These are phyloP conservation scores for Hypholoma sublateritium DNA, from an alignment of 768 basidiomycete genomes.

Conservation along the genomic window DNA sequence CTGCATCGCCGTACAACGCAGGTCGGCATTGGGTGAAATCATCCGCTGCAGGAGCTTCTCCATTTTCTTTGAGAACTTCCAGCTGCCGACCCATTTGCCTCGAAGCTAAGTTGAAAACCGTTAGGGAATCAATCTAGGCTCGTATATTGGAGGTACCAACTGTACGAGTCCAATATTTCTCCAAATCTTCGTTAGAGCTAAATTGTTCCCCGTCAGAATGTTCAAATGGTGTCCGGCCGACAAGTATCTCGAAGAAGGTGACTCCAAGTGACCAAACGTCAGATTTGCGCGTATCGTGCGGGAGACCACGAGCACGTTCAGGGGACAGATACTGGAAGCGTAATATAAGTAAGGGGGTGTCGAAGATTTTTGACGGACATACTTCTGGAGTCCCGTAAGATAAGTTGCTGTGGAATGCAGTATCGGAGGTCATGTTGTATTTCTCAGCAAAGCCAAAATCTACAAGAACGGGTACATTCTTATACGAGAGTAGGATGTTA, in stretches of 20 bases:
- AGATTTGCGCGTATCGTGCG: constrained; percentile 92
- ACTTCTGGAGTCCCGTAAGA: constrained; percentile 93
- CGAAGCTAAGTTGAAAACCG: constrained; percentile 43
- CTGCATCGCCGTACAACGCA: constrained; percentile 69
- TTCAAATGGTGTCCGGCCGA: constrained; percentile 92
- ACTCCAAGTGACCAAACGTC: constrained; percentile 86
- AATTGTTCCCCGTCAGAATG: constrained; percentile 78
- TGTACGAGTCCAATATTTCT: constrained; percentile 86
- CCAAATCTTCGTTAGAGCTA: constrained; percentile 74
- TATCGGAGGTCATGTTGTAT: constrained; percentile 62
- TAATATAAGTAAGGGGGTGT: constrained; percentile 2
- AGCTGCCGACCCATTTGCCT: constrained; percentile 86
- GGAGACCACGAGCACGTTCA: constrained; percentile 82
- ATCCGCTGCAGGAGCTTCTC: constrained; percentile 75
- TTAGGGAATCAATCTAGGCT: background rate
- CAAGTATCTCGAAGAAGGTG: constrained; percentile 92
- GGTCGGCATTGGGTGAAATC: constrained; percentile 80
- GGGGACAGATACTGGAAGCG: constrained; percentile 80
- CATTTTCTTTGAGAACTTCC: constrained; percentile 63
- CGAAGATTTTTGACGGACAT: background rate
- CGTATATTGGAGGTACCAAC: constrained; percentile 33
- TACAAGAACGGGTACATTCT: constrained; percentile 83
- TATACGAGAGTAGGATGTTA: constrained; percentile 83
- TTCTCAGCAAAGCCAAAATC: constrained; percentile 97
- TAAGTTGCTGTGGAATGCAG: constrained; percentile 79